Evolutionary conservation across 1,139 yeast genomes (phyloP).

Genomic region (Debaryomycetaceae sp.): DNA sequence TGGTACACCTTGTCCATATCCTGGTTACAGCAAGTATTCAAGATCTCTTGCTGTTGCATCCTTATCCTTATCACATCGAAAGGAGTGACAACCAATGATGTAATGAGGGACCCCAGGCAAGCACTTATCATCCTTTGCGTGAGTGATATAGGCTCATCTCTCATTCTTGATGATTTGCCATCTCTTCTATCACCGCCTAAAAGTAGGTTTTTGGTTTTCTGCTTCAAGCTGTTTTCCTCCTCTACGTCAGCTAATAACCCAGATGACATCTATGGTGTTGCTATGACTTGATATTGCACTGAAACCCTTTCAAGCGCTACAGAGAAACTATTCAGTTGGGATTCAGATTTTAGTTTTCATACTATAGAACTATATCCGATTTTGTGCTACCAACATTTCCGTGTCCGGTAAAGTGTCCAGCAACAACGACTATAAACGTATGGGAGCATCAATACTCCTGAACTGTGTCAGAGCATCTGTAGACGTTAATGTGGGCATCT

Average conservation of each 20-base stretch:
- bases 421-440: constrained; percentile 1
- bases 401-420: background rate
- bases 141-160: constrained; percentile 31
- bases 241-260: background rate
- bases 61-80: constrained; percentile 91
- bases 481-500: constrained; percentile 70
- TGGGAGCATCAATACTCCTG: constrained; percentile 28
- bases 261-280: background rate
- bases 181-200: background rate
- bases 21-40: constrained; percentile 15
- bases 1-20: background rate
- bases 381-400: background rate
- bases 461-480: constrained; percentile 41
- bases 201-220: background rate
- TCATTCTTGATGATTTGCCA: background rate
- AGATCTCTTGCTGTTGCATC: constrained; percentile 80
- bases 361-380: background rate
- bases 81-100: constrained; percentile 86
- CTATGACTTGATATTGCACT: background rate
- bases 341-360: no score
- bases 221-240: background rate
- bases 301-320: background rate
- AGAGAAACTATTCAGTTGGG: background rate
- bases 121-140: constrained; percentile 83
- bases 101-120: constrained; percentile 83